A percentile compares a stretch with the other conserved stretches of the same genome.
Conservation (phyloP, 805 yeast genomes). For the Metschnikowia continentalis region DNA sequence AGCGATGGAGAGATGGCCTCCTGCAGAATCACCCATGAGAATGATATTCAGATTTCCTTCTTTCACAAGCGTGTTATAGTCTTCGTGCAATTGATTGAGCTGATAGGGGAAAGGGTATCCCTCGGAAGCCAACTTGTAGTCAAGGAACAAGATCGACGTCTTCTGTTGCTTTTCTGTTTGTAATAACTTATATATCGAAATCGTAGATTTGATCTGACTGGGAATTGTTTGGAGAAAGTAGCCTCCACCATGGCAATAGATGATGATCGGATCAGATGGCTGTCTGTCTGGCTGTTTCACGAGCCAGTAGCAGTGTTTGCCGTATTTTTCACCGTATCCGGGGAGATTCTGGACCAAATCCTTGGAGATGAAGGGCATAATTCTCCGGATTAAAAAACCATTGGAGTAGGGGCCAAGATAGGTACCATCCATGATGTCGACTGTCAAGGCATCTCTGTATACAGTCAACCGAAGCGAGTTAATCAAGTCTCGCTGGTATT, state of each 20-base stretch:
- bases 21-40: slow-evolving; percentile 42
- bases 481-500: slow-evolving; percentile 10
- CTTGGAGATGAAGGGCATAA: slow-evolving; percentile 8
- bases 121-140: slow-evolving; percentile 28
- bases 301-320: slow-evolving; percentile 32
- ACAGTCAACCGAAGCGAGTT: slow-evolving; percentile 14
- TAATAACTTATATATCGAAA: slow-evolving; percentile 27
- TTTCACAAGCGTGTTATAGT: slow-evolving; percentile 20
- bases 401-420: slow-evolving; percentile 14
- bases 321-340: slow-evolving; percentile 31
- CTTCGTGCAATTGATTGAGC: slow-evolving; percentile 25
- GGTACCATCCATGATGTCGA: slow-evolving; percentile 14
- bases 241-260: slow-evolving; percentile 41
- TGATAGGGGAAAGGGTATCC: slow-evolving; percentile 33
- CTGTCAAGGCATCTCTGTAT: slow-evolving; percentile 11
- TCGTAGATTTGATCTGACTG: slow-evolving; percentile 27
- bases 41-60: slow-evolving; percentile 27
- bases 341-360: slow-evolving; percentile 15
- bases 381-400: slow-evolving; percentile 9
- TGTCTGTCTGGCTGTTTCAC: slow-evolving; percentile 24
- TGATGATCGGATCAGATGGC: slow-evolving; percentile 26
- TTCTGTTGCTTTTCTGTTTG: slow-evolving; percentile 19
- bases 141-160: slow-evolving; percentile 27
- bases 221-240: slow-evolving; percentile 29
- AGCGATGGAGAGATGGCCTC: slow-evolving; percentile 34